Evolutionary conservation across 1,139 yeast species (phyloP).

Genomic region (Hansenula lynferdii): DNA sequence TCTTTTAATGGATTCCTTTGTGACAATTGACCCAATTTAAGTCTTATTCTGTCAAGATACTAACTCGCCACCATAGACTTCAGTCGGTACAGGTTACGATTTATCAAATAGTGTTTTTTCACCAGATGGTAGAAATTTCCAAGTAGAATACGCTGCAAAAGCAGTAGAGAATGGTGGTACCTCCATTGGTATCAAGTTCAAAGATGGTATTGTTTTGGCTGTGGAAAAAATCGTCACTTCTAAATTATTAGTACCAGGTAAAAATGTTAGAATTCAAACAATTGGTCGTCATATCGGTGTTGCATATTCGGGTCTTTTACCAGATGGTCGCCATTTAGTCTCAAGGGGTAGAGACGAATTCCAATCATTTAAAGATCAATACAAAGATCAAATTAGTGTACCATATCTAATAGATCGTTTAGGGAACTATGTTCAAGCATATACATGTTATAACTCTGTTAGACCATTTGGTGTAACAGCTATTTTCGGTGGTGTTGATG

Average conservation of each 20-base stretch:
- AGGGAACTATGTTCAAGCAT: conserved; percentile 92
- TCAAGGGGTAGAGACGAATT: conserved; percentile 93
- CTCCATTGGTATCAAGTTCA: conserved; percentile 85
- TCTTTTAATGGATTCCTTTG: no score
- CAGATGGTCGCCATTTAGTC: conserved; percentile 95
- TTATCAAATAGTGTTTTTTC: conserved; percentile 86
- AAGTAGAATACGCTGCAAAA: conserved; percentile 95
- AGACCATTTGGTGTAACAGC: conserved; percentile 96
- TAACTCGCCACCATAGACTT: conserved; percentile 43
- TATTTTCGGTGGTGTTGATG: conserved; percentile 91
- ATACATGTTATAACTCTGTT: conserved; percentile 93
- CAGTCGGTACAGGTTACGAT: conserved; percentile 97
- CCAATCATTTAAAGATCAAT: conserved; percentile 67
- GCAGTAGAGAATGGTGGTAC: conserved; percentile 99
- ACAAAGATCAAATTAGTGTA: conserved; percentile 72
- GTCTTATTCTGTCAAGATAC: background rate
- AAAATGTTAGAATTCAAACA: conserved; percentile 86
- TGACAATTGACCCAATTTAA: background rate
- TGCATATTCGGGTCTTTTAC: conserved; percentile 89
- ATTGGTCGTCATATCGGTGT: conserved; percentile 94
- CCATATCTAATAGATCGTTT: conserved; percentile 83
- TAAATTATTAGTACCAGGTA: conserved; percentile 82
- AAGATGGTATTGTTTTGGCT: conserved; percentile 94
- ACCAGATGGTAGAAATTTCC: conserved; percentile 95
- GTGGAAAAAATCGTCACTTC: conserved; percentile 89